phyloP scores from a whole-genome alignment of 2,329 filamentous ascomycete genomes.

The Plectosphaerella cucumerina region DNA sequence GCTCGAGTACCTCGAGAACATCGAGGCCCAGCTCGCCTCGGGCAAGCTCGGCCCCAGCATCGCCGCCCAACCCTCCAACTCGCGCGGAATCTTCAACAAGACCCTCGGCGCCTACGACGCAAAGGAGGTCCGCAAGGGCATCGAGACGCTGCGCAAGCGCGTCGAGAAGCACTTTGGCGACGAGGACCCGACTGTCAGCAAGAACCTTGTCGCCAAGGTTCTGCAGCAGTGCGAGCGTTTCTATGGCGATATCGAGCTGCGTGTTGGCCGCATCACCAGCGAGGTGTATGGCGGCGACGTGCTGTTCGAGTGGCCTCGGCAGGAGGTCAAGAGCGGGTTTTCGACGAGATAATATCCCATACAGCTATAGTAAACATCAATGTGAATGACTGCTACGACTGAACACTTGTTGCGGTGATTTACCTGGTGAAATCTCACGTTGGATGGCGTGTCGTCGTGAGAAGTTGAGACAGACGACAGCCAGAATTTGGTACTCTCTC shows the following conservation, averaged over 20 bases:
- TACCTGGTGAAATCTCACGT: too few relatives aligned
- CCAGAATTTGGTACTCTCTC: too few relatives aligned
- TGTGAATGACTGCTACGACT: too few relatives aligned
- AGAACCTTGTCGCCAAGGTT: slow-evolving; percentile 53
- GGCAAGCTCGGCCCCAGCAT: slow-evolving; percentile 61
- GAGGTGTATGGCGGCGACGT: slow-evolving; percentile 63
- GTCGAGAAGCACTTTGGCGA: slow-evolving; percentile 98
- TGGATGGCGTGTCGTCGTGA: too few relatives aligned
- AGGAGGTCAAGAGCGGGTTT: slow-evolving; percentile 59
- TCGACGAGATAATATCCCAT: neutral
- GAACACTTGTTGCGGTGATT: too few relatives aligned
- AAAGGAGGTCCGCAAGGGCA: slow-evolving; percentile 84
- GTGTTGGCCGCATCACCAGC: slow-evolving; percentile 56
- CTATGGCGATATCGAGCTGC: slow-evolving; percentile 57
- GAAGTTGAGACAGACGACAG: too few relatives aligned
- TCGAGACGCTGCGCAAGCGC: slow-evolving; percentile 82
- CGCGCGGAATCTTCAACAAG: slow-evolving; percentile 80
- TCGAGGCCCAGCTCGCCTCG: slow-evolving; percentile 65
- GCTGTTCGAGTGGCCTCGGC: slow-evolving; percentile 61
- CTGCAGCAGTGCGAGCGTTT: slow-evolving; percentile 58
- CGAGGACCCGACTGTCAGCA: slow-evolving; percentile 66
- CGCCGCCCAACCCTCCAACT: slow-evolving; percentile 77
- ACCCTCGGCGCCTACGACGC: slow-evolving; percentile 74
- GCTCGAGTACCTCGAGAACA: slow-evolving; percentile 85
- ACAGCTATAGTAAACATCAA: too few relatives aligned